These are phyloP conservation scores for Naumovozyma dairenensis DNA, from an alignment of 805 yeast genomes.

Conservation along the genomic window DNA sequence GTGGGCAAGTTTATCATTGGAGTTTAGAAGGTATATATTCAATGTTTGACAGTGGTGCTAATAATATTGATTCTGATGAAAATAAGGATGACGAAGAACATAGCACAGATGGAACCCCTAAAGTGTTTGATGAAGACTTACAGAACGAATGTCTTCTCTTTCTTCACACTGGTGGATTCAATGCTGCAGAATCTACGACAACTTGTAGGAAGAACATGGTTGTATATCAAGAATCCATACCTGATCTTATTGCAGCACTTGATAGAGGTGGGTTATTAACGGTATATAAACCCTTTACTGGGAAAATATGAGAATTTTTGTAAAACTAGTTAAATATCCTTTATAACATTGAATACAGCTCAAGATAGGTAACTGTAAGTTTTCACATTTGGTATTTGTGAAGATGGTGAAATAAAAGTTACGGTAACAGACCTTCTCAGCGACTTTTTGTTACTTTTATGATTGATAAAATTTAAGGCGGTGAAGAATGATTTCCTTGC, in stretches of 20 bases:
- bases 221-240: constrained; percentile 18
- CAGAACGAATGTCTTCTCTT: constrained; percentile 20
- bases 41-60: constrained; percentile 18
- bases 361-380: too few species aligned
- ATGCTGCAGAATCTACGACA: too few species aligned
- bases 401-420: too few species aligned
- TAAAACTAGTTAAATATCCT: too few species aligned
- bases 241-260: constrained; percentile 19
- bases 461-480: too few species aligned
- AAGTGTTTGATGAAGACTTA: constrained; percentile 4
- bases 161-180: constrained; percentile 24
- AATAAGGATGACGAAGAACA: constrained; percentile 34
- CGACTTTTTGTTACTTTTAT: too few species aligned
- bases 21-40: constrained; percentile 29
- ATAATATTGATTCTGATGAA: too few species aligned
- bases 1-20: constrained; percentile 29
- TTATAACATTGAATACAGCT: too few species aligned
- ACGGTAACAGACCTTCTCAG: too few species aligned
- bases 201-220: constrained; percentile 19
- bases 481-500: too few species aligned
- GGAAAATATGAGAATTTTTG: too few species aligned
- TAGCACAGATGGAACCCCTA: constrained; percentile 22
- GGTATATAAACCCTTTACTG: constrained; percentile 23
- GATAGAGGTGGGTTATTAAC: constrained; percentile 24
- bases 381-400: too few species aligned